Evolutionary conservation across 257 asterid species (phyloP).

Genomic region (Nicotiana tabacum): DNA sequence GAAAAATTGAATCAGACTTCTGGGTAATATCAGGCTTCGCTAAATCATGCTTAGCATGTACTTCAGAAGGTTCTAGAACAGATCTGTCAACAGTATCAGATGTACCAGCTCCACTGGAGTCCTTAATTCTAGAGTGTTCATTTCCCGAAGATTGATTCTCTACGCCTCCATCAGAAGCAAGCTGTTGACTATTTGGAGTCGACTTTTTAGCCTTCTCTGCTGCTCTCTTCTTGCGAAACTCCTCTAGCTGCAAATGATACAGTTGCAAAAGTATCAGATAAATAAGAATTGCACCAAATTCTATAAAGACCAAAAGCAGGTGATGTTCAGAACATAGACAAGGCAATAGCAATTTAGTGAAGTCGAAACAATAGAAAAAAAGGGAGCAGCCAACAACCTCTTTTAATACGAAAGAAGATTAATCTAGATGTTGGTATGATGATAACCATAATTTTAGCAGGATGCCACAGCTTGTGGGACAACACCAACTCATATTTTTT

Average conservation of each 20-base stretch:
- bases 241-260: constrained; percentile 60
- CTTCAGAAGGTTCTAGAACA: constrained; percentile 26
- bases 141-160: constrained; percentile 45
- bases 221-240: constrained; percentile 85
- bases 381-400: background rate
- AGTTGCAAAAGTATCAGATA: background rate
- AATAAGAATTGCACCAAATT: background rate
- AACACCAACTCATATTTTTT: background rate
- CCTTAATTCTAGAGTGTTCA: constrained; percentile 30
- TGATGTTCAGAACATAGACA: background rate
- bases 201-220: constrained; percentile 66
- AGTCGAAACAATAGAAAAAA: background rate
- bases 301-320: background rate
- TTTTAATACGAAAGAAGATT: background rate
- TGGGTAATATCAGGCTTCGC: constrained; percentile 30
- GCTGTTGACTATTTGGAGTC: constrained; percentile 33
- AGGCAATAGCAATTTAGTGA: background rate
- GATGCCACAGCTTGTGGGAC: background rate
- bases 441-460: background rate
- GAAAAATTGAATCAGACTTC: constrained; percentile 28
- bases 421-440: background rate
- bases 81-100: constrained; percentile 44
- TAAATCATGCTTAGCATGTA: constrained; percentile 26
- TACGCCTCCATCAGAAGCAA: constrained; percentile 32
- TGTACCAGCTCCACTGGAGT: constrained; percentile 47